Base-by-base conservation (phyloP, 1,284 basidiomycete species). In the Exsudoporus floridanus region DNA sequence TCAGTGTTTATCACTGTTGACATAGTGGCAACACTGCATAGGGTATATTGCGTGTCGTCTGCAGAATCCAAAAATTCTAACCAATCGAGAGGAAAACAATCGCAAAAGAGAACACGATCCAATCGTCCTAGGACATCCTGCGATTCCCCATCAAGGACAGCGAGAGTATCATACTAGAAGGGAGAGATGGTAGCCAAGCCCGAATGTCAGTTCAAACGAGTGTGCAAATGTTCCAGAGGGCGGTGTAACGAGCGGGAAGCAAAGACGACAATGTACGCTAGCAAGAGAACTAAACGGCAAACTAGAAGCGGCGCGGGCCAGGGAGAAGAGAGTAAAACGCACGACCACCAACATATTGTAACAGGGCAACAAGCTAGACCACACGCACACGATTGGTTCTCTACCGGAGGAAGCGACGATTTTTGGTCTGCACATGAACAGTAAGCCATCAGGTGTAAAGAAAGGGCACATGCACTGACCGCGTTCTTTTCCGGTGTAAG, bases 401-500 rank as follows among this genome's bases (percentile, higher is more conserved):
- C 55, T 71, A 69, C 54, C 66, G 70, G 28, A 69, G 69, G 70
- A 69, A 72, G 46, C 66, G 70, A 57, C 70, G 67, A 44, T 69
- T 69, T 53, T 71, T 69, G 65, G 66, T 70, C 66, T 70, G 46
- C 5, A 54, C 36, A 37, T 2, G 19, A 41, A 43, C 7, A 25
- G 39, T 58, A 33, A 60, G 38, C 14, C 30, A 45, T 34, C 3
- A 35, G n/a, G 53, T 33, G 30, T 27, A 44, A 48, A 53, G 37
- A 36, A 5, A 56, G 33, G 19, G 52, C 36, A 37, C 49, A 49
- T 43, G 33, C 2, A 75, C 84, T 71, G 64, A 90, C 88, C 63
- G 80, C 80, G 57, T 78, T 75, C 82, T 96, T 96, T 77, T 98
- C 95, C 33, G 95, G 96, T 43, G 95, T 98, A 70, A 96, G 77